A percentile compares a stretch with the other conserved stretches of the same genome.
phyloP scores from a whole-genome alignment of 352 stramenopile genomes.

The Phytophthora melonis region DNA sequence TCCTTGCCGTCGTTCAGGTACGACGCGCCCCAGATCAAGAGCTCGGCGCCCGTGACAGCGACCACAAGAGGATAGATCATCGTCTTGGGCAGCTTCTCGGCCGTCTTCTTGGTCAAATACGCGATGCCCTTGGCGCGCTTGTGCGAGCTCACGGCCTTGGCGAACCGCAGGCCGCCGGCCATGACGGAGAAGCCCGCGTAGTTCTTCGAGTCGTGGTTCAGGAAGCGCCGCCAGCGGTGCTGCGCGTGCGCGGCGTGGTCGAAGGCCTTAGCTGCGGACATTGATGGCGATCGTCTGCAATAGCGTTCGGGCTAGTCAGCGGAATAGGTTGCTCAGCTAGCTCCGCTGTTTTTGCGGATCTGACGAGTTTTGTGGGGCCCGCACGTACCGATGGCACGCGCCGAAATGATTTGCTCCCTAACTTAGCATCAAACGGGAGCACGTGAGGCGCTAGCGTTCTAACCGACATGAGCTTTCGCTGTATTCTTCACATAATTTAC shows the following conservation, averaged over 20 bases:
- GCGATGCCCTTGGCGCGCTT: conserved; percentile 36
- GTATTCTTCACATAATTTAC: conserved; percentile 25
- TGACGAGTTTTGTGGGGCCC: neutral
- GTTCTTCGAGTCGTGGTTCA: conserved; percentile 38
- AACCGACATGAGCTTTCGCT: conserved; percentile 7
- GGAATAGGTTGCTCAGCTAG: neutral
- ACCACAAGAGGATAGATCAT: conserved; percentile 44
- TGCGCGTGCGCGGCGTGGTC: conserved; percentile 34
- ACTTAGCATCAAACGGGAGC: neutral
- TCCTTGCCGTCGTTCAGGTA: conserved; percentile 33
- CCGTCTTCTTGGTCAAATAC: conserved; percentile 36
- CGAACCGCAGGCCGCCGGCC: conserved; percentile 36
- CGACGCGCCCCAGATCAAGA: conserved; percentile 35
- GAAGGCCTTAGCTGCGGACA: conserved; percentile 30
- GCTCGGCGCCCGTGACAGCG: conserved; percentile 33
- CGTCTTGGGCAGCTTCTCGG: conserved; percentile 36
- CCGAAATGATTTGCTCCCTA: neutral
- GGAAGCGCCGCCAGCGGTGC: conserved; percentile 40
- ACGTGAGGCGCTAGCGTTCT: neutral
- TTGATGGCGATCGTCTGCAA: conserved; percentile 3
- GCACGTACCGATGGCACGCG: neutral
- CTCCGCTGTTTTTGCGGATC: neutral
- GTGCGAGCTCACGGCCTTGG: conserved; percentile 24
- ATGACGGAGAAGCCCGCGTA: conserved; percentile 41
- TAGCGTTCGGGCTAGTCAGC: neutral